These are phyloP conservation scores for Paramecium sonneborni DNA, from an alignment of 73 alveolate species.

Conservation along the genomic window DNA sequence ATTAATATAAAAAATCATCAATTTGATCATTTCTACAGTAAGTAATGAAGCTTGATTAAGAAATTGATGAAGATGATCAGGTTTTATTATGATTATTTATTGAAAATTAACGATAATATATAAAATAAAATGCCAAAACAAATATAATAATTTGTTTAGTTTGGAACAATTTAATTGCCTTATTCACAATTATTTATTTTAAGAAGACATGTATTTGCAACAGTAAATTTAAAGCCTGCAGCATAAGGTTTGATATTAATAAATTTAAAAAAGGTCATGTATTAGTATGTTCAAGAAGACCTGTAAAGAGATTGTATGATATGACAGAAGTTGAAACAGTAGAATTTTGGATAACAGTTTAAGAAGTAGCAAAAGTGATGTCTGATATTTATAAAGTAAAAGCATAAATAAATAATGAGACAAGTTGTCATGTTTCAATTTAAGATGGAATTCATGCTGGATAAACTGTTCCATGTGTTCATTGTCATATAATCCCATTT, in stretches of 20 bases:
- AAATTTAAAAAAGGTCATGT: conserved; percentile 50
- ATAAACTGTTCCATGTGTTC: conserved; percentile 50
- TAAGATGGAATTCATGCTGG: conserved; percentile 66
- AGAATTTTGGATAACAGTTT: conserved; percentile 60
- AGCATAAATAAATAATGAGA: neutral
- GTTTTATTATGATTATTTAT: neutral
- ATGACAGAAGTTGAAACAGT: conserved; percentile 65
- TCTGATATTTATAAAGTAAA: conserved; percentile 23
- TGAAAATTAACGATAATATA: neutral
- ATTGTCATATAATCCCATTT: conserved; percentile 53
- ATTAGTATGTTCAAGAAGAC: conserved; percentile 64
- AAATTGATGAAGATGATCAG: no score
- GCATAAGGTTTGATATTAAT: neutral
- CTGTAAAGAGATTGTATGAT: conserved; percentile 51
- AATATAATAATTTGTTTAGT: conserved; percentile 15
- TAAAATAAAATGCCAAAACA: conserved; percentile 35
- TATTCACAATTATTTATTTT: conserved; percentile 41
- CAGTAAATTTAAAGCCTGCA: conserved; percentile 47
- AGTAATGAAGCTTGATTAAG: no score
- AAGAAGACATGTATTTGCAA: conserved; percentile 61
- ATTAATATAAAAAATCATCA: no score
- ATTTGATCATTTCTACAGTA: no score
- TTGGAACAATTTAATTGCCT: conserved; percentile 42
- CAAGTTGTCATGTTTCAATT: conserved; percentile 33
- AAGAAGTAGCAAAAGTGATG: conserved; percentile 55